Base-by-base conservation (phyloP, 2,329 filamentous ascomycete species). In the Fusarium chlamydosporum region DNA sequence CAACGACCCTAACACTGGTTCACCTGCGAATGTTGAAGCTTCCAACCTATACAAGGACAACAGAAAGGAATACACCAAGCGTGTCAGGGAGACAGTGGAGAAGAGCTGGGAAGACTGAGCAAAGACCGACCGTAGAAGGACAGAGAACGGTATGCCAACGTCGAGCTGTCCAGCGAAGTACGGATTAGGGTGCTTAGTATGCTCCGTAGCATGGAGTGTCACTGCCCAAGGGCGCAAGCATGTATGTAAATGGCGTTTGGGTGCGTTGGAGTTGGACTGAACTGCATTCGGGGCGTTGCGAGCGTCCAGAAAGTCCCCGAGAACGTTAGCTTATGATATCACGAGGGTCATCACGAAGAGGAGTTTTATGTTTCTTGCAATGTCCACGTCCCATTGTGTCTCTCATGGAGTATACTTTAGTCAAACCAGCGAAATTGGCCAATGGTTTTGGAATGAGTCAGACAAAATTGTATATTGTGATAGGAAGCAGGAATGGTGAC, bases 11-110 rank as follows among this genome's bases (percentile, higher is more conserved):
- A 99, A 99, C 79, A 99, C 96, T n/a, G 96, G 93, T 61, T 97
- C 94, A 2, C 96, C 96, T 1, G 96, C 96, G 57, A 99, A 99
- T 75, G 96, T 98, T 74, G 96, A 99, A 82, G 96, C 96, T 2
- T 97, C 94, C 56, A 99, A 98, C 78, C 85, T 98, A 10, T 99
- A 98, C 86, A 98, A 98, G 79, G 96, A 99, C 77, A 98, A 98
- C 80, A 88, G 94, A 67, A 94, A 94, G 79, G 96, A 99, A 77
- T 99, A 99, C 77, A 92, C 91, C 27, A 99, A 99, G 84, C 86
- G 94, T 18, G 96, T 99, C 42, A 86, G 94, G 47, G 96, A 98
- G 83, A 97, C 95, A 0, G 96, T 99, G 16, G 96, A 99, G 85
- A 98, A 97, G 88, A 98, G 95, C 83, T 99, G 96, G 96, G 96